Base-by-base conservation (phyloP, 805 yeast species). In the Ogataea parapolymorpha region DNA sequence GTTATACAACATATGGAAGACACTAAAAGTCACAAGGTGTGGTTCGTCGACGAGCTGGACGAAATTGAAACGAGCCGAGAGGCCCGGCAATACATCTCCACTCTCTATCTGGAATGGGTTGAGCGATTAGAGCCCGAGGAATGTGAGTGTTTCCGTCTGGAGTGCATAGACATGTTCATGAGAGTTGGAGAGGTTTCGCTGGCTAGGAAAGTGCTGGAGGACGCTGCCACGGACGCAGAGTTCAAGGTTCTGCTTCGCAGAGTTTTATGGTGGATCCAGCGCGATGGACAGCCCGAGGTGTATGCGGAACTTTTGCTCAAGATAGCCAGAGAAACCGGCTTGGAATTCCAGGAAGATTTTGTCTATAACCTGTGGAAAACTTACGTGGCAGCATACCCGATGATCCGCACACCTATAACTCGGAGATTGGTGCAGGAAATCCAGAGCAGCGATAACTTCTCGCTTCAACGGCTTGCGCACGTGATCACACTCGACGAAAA, bases 321-420 rank as follows among this genome's bases (percentile, higher is more conserved):
- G 62, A 16, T 62, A 56, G 41, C 60, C 54, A n/a, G 53, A 50
- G 51, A 60, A 13, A 26, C 43, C 5, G 46, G 45, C 3, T 39
- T 51, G n/a, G 34, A 29, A 17, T 43, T 54, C 24, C 43, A 50
- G 20, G 50, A 41, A 37, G 34, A 41, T 3, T 58, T 53, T 30
- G 26, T 53, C 8, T 27, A 42, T 16, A 42, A 47, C 3, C 38
- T 53, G 13, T 58, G 62, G 62, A 41, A 50, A 24, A 25, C 47
- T 3, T 34, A 51, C 11, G 35, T 52, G 5, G 36, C 32, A 11
- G 46, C 47, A 31, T 55, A 50, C 39, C 61, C 63, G 3, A 44
- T 50, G 31, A 39, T 43, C 17, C 48, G 49, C 5, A 28, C 14
- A 6, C 37, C 42, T n/a, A 53, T 60, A 14, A 51, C 54, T 1